Evolutionary conservation across 2,329 filamentous ascomycete species (phyloP), one percentile per base, ranked within the genome.

Genomic region (Aureobasidium musti): DNA sequence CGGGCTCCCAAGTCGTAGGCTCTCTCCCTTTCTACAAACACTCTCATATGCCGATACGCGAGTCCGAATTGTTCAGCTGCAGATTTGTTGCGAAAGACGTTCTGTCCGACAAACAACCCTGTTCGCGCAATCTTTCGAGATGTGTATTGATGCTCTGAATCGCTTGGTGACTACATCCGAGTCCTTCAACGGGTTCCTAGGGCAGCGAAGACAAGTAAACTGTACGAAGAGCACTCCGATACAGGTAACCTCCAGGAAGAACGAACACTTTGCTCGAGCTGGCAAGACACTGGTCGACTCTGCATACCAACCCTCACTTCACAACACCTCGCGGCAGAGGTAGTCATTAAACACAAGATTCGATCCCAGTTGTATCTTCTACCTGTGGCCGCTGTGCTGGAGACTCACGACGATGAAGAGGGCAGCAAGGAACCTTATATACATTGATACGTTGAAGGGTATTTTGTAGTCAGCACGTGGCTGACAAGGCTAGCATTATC

Each of bases 21-120:
- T 8, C 8, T 26, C 37, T n/a, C 8, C 21, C 21, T 11, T 43
- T 26, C 54, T 59, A 23, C 45, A 41, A 41, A 13, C 2, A 11
- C 21, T 28, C 37, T 23, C 57, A 61, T 61, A 49, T 63, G 59
- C 59, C 45, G 45, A 63, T 21, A 23, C 14, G 30, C n/a, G 21
- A 45, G 8, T 21, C 39, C 54, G 23, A 7, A 14, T 13, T 14
- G 1, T 45, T 33, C 8, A 45, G 23, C 23, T 43, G 23, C 8
- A 5, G 14, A 19, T 2, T 39, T 5, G 52, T 35, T 7, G n/a
- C 21, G 26, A 11, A n/a, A 21, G 21, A 43, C 2, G 7, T 6
- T 19, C 2, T 30, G 10, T 23, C 10, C 17, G 37, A 17, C 19
- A 11, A 7, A 13, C 54, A 23, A 30, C 3, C 11, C 23, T 30